Conservation (phyloP, 345 rosid species). For the Eucalyptus marginata region DNA sequence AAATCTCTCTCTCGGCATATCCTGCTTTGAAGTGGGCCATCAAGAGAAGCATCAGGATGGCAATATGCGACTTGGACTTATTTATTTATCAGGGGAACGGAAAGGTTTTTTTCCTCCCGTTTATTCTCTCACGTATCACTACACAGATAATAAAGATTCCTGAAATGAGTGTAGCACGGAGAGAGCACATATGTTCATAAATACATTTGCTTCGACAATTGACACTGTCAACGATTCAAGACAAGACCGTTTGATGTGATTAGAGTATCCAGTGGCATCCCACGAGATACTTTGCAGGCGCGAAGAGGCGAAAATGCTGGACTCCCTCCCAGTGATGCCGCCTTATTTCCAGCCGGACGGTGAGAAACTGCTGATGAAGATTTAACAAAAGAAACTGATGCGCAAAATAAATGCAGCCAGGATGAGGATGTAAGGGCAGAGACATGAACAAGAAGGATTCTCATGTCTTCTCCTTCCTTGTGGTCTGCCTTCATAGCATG, state of each 20-base stretch:
- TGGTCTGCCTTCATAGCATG: conserved; percentile 24
- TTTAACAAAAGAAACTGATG: background rate
- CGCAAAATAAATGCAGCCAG: background rate
- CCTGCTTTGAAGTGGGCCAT: background rate
- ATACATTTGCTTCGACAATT: background rate
- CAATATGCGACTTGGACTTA: background rate
- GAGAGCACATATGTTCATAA: background rate
- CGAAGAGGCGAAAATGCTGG: background rate
- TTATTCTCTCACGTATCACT: background rate
- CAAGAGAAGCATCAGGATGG: background rate
- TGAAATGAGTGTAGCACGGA: background rate
- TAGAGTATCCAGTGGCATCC: background rate
- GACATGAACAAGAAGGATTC: conserved; percentile 67
- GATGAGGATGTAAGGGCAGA: background rate
- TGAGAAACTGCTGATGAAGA: background rate
- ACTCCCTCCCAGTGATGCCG: background rate
- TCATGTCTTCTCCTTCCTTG: conserved; percentile 63
- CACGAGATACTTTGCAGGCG: background rate
- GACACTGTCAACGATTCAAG: background rate
- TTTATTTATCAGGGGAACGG: background rate
- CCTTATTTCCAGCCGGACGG: background rate
- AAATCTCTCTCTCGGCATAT: background rate
- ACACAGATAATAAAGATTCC: background rate
- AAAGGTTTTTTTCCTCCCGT: background rate
- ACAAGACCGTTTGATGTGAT: background rate